These are phyloP conservation scores for Murraya koenigii DNA, from an alignment of 345 rosid species.

Conservation along the genomic window DNA sequence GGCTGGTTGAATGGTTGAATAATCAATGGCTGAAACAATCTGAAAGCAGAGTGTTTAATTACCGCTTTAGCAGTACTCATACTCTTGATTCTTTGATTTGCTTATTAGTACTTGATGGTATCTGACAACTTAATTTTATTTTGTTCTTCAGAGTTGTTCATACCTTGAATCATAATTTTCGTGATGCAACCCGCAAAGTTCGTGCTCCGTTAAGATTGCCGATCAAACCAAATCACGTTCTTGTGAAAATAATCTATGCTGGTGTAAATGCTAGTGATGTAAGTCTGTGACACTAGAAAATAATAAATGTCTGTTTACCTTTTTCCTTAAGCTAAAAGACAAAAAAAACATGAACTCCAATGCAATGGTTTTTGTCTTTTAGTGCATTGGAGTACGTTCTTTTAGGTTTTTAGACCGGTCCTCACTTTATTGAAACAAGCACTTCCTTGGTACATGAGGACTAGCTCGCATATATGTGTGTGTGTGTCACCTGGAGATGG, in stretches of 20 bases:
- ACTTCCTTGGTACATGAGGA: background rate
- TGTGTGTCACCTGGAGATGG: background rate
- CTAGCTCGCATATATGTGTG: background rate
- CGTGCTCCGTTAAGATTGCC: constrained; percentile 54
- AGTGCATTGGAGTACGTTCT: background rate
- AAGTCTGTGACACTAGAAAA: constrained; percentile 42
- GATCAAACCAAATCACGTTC: constrained; percentile 66
- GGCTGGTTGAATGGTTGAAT: background rate
- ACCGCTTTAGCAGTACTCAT: background rate
- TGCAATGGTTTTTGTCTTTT: background rate
- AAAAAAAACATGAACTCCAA: background rate
- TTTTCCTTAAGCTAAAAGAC: background rate
- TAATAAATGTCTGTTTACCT: background rate
- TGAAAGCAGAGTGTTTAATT: background rate
- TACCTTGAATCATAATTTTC: constrained; percentile 80
- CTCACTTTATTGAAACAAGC: background rate
- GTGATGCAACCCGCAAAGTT: constrained; percentile 69
- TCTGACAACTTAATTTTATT: constrained; percentile 16
- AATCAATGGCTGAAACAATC: background rate
- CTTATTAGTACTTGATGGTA: background rate
- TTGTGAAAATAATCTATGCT: constrained; percentile 80
- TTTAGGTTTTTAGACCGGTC: background rate
- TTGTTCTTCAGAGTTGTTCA: constrained; percentile 73
- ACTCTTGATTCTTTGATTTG: constrained; percentile 4
- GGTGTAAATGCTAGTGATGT: constrained; percentile 99